Conservation (phyloP, 345 rosid genomes). For the Kandelia obovata region DNA sequence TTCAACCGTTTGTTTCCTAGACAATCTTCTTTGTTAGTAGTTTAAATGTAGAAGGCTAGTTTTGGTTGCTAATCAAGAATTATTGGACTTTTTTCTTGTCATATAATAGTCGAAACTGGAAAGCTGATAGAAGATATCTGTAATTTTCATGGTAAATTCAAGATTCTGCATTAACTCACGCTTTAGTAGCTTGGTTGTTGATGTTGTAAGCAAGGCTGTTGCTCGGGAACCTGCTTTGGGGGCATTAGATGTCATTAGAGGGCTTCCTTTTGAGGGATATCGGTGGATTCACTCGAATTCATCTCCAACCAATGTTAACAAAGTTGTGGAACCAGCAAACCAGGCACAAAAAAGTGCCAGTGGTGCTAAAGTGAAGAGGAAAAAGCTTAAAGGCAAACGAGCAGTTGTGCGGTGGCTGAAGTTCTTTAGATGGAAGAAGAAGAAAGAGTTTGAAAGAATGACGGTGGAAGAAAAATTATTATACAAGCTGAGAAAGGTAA, state of each 20-base stretch:
- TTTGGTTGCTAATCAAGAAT: background rate
- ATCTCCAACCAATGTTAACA: constrained; percentile 19
- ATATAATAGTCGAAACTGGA: background rate
- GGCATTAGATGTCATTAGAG: constrained; percentile 7
- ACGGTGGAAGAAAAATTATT: constrained; percentile 75
- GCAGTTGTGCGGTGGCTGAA: constrained; percentile 88
- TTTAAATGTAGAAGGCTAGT: no score
- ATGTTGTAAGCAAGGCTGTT: constrained; percentile 60
- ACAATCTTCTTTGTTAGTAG: no score
- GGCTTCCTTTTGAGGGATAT: constrained; percentile 25
- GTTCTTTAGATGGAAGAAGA: constrained; percentile 89
- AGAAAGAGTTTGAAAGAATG: constrained; percentile 86
- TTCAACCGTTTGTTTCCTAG: no score
- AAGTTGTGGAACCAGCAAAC: constrained; percentile 20
- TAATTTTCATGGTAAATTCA: background rate
- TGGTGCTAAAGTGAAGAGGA: constrained; percentile 54
- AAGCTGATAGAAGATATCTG: background rate
- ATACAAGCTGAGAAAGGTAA: constrained; percentile 71
- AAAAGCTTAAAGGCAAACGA: constrained; percentile 78
- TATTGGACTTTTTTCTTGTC: background rate
- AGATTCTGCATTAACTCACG: constrained; percentile 24
- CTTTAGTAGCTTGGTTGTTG: constrained; percentile 52
- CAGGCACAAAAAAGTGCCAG: constrained; percentile 22
- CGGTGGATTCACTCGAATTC: constrained; percentile 46
- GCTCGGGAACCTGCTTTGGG: constrained; percentile 20